Evolutionary conservation across 192 early-diverging fungal species (phyloP).

Genomic region (Rhizoclosmatium globosum): DNA sequence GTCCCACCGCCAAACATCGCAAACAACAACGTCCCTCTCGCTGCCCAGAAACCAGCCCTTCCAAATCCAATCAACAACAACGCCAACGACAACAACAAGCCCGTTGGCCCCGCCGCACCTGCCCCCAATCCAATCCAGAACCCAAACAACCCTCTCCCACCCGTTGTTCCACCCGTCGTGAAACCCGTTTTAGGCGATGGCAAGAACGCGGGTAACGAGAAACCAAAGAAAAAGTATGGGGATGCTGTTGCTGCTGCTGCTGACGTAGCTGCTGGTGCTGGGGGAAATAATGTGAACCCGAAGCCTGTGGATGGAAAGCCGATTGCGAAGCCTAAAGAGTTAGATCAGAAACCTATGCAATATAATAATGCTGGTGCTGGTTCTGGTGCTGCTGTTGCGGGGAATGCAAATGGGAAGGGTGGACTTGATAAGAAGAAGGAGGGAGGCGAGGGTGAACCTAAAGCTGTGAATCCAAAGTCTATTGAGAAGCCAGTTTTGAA

Average conservation of each 20-base stretch:
- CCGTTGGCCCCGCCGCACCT: neutral
- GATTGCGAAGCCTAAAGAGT: neutral
- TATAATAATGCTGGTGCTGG: too few relatives aligned
- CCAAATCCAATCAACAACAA: neutral
- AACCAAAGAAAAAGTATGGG: neutral
- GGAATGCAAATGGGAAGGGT: conserved; percentile 3
- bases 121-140: neutral
- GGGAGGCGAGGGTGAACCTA: neutral
- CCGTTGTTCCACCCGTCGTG: neutral
- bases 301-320: conserved; percentile 20
- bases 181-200: neutral
- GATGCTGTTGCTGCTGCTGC: conserved; percentile 5
- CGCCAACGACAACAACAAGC: neutral
- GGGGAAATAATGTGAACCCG: neutral
- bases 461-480: neutral
- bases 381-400: neutral
- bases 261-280: neutral
- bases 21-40: neutral
- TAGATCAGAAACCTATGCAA: neutral
- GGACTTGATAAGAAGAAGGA: neutral
- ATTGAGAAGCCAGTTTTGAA: too few relatives aligned
- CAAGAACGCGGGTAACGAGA: neutral
- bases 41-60: neutral
- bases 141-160: conserved; percentile 1
- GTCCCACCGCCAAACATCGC: neutral